Conservation (phyloP, 1,139 yeast species). For the Diutina siamensis region DNA sequence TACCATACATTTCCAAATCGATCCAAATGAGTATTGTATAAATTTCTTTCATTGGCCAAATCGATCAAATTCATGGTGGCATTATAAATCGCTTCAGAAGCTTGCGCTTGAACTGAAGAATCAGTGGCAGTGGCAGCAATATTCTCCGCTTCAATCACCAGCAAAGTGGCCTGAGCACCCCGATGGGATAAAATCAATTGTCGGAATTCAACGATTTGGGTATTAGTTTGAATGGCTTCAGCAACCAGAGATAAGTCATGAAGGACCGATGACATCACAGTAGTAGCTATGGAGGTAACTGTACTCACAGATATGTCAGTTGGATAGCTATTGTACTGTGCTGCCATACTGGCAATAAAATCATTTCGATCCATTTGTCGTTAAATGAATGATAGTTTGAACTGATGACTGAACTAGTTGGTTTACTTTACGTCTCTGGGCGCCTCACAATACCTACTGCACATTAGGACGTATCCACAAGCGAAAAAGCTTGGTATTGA, state of each 20-base stretch:
- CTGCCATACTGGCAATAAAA: neutral
- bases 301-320: neutral
- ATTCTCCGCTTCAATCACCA: constrained; percentile 20
- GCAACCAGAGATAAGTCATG: neutral
- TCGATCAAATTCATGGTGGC: constrained; percentile 21
- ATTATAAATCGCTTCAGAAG: constrained; percentile 20
- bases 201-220: neutral
- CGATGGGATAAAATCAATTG: constrained; percentile 8
- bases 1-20: constrained; percentile 23
- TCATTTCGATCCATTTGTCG: neutral
- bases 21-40: constrained; percentile 26
- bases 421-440: too few relatives aligned
- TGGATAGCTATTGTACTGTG: neutral
- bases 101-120: constrained; percentile 15
- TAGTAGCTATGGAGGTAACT: neutral
- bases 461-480: too few relatives aligned
- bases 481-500: too few relatives aligned
- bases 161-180: constrained; percentile 28
- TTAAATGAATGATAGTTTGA: too few relatives aligned
- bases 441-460: too few relatives aligned
- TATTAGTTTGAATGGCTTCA: neutral
- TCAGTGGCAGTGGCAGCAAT: constrained; percentile 31
- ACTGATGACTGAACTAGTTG: too few relatives aligned
- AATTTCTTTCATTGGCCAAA: constrained; percentile 16
- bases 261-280: neutral